phyloP scores from a whole-genome alignment of 1,284 basidiomycete species.

The Paramarasmius palmivorus region DNA sequence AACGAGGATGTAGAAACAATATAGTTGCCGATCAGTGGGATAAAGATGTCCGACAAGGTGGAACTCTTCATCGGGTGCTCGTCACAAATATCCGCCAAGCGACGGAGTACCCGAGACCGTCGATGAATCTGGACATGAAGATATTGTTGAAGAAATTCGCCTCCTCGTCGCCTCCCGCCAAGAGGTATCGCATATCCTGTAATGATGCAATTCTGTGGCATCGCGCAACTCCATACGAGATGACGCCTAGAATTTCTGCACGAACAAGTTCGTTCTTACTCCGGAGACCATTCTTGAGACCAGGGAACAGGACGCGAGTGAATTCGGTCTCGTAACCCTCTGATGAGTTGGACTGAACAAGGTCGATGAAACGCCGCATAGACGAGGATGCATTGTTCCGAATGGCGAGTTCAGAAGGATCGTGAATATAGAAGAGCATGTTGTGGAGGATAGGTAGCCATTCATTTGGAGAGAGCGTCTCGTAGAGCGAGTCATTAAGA shows the following conservation, averaged over 20 bases:
- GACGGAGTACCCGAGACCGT: constrained; percentile 83
- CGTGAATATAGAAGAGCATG: constrained; percentile 85
- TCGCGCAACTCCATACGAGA: constrained; percentile 75
- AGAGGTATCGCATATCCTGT: constrained; percentile 78
- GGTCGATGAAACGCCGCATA: constrained; percentile 79
- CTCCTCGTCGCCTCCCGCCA: constrained; percentile 92
- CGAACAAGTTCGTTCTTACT: constrained; percentile 90
- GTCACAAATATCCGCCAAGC: constrained; percentile 83
- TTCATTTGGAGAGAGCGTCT: constrained; percentile 51
- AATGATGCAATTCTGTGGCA: constrained; percentile 65
- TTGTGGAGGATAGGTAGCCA: constrained; percentile 91
- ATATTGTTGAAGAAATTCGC: constrained; percentile 98
- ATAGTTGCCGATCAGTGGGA: constrained; percentile 87
- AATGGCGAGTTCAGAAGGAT: constrained; percentile 87
- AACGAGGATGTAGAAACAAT: constrained; percentile 69
- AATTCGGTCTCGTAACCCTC: constrained; percentile 58
- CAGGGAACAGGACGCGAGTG: constrained; percentile 72
- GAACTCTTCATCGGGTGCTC: constrained; percentile 70
- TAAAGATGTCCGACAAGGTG: constrained; percentile 81
- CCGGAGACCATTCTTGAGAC: constrained; percentile 79
- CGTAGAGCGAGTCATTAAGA: constrained; percentile 69
- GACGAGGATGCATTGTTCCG: constrained; percentile 81
- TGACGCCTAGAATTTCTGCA: constrained; percentile 80
- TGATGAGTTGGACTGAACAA: constrained; percentile 41
- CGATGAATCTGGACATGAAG: constrained; percentile 95